phyloP scores from a whole-genome alignment of 257 asterid species.

The Echites panduratus region DNA sequence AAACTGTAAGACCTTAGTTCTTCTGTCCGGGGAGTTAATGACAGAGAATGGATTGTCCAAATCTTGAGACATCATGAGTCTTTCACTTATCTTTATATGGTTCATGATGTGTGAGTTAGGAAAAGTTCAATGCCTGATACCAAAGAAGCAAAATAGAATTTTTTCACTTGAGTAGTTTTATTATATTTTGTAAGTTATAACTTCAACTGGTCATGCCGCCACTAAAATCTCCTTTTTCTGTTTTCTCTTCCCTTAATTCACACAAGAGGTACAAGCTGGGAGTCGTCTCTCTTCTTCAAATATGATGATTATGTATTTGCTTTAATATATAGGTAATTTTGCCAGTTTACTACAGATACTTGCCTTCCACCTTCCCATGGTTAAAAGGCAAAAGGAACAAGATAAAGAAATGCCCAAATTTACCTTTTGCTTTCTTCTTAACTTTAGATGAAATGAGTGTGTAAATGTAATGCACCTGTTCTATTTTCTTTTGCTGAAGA shows the following conservation, averaged over 20 bases:
- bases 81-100: constrained; percentile 51
- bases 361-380: neutral
- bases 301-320: neutral
- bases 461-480: neutral
- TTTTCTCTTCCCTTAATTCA: neutral
- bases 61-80: constrained; percentile 28
- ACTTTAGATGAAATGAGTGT: neutral
- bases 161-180: neutral
- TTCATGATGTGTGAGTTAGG: constrained; percentile 90
- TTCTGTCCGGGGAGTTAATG: constrained; percentile 69
- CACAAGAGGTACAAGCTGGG: neutral
- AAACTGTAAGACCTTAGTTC: neutral
- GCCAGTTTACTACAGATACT: constrained; percentile 13
- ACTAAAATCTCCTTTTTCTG: too few relatives aligned
- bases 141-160: constrained; percentile 29
- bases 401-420: neutral
- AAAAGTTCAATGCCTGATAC: constrained; percentile 82
- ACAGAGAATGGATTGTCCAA: constrained; percentile 22
- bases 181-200: neutral
- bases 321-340: neutral
- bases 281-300: neutral
- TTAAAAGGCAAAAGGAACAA: neutral
- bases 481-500: neutral
- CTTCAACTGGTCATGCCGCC: neutral
- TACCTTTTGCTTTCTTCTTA: neutral